Base-by-base conservation (phyloP, 805 yeast genomes). In the Cyberlindnera euphorbiiphila region DNA sequence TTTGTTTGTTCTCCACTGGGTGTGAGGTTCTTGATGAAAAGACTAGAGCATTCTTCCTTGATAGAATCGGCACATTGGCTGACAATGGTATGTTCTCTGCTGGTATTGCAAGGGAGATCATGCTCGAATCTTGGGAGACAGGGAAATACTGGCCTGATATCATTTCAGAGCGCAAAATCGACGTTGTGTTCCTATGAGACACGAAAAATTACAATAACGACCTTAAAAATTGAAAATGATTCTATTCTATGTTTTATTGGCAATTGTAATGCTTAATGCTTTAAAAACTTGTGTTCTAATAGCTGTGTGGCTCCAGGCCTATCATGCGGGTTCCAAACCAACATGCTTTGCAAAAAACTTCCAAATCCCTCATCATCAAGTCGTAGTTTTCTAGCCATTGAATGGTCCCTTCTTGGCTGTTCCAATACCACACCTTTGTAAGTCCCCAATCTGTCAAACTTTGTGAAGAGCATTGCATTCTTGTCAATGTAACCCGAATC, bases 221-320 rank as follows among this genome's bases (percentile, higher is more conserved):
- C n/a, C n/a, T n/a, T n/a, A n/a, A 14, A 7, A 26, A 13, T 26
- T 26, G 15, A 13, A 13, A 9, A 26, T 14, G 29, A 26, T 18
- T 14, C 15, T 26, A 9, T 9, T 13, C n/a, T n/a, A n/a, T n/a
- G n/a, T n/a, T n/a, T n/a, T n/a, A n/a, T n/a, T n/a, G n/a, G 16
- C 14, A 25, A 17, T 25, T 12, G 26, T 24, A 24, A 6, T 24
- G n/a, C 14, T 24, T 26, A 7, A 26, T 26, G 29, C 34, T n/a
- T n/a, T 2, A 51, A 24, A 49, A 82, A 85, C 32, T 65, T 64
- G 54, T 81, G 89, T 26, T 65, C 66, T 32, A 81, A 56, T 25
- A 85, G 61, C 7, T 55, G 58, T 9, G 56, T 49, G 0, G 87
- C 79, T 14, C 64, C 61, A 0, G 83, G 78, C 38, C 95, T 65